phyloP scores from a whole-genome alignment of 164 flowering plant genomes.

The Piper betle region DNA sequence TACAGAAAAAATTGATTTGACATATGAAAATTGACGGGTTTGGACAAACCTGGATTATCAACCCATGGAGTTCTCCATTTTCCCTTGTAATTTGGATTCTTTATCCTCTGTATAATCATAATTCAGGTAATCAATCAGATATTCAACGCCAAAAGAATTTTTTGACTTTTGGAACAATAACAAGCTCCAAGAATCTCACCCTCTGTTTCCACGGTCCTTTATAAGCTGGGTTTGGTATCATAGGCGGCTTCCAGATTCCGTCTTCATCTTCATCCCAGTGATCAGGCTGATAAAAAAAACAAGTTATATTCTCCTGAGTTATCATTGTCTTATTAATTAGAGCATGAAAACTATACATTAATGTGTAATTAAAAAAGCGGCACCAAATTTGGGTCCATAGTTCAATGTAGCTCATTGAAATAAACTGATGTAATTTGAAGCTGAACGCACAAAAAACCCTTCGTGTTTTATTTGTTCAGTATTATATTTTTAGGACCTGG shows the following conservation, averaged over 20 bases:
- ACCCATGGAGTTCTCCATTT: slow-evolving; percentile 77
- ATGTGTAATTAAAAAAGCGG: no score
- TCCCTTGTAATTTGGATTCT: slow-evolving; percentile 84
- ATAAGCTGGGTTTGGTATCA: slow-evolving; percentile 78
- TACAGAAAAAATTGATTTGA: not conserved
- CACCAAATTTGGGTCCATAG: no score
- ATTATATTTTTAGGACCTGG: no score
- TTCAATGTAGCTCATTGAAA: no score
- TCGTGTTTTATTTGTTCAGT: no score
- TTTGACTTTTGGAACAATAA: not conserved
- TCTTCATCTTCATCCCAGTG: slow-evolving; percentile 94
- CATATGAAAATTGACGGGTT: not conserved
- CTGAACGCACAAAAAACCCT: no score
- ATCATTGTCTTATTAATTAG: not conserved
- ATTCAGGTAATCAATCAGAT: not conserved
- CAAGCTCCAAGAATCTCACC: slow-evolving; percentile 23
- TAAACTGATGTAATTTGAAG: no score
- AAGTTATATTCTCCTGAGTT: not conserved
- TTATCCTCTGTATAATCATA: slow-evolving; percentile 43
- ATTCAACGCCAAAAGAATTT: not conserved
- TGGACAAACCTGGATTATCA: slow-evolving; percentile 65
- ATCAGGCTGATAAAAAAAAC: slow-evolving; percentile 47
- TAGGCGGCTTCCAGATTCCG: slow-evolving; percentile 76
- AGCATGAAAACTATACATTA: not conserved
- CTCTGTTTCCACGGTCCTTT: slow-evolving; percentile 94